phyloP scores from a whole-genome alignment of 2,329 filamentous ascomycete genomes.

The Penicillium sp. region DNA sequence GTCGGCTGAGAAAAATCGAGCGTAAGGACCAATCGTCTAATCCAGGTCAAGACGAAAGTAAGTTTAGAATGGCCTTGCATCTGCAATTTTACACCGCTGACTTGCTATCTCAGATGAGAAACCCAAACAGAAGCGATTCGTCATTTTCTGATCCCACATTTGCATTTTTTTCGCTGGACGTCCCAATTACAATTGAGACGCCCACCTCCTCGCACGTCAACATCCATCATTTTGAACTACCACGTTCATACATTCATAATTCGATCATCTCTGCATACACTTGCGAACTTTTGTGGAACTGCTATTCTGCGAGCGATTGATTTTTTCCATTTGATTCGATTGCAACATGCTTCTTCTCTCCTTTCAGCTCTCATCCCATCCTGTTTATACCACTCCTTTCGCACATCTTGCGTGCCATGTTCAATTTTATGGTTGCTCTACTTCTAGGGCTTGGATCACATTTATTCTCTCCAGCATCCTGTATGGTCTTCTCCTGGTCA shows the following conservation, averaged over 20 bases:
- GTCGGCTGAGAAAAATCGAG: constrained; percentile 10
- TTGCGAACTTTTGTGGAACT: neutral
- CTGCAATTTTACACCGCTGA: neutral
- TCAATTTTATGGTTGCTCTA: neutral
- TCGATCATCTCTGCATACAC: neutral
- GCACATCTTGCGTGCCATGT: neutral
- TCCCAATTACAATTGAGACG: neutral
- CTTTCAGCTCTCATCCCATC: neutral
- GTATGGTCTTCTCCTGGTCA: neutral
- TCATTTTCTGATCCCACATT: constrained; percentile 21
- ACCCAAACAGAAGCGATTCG: constrained; percentile 27
- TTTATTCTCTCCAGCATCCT: neutral
- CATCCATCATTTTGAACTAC: neutral
- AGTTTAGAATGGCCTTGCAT: neutral
- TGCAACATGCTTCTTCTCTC: neutral
- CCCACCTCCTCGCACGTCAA: neutral
- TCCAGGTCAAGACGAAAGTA: constrained; percentile 10
- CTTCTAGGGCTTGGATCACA: neutral
- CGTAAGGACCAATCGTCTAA: neutral
- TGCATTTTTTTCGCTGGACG: neutral
- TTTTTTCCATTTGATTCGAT: neutral
- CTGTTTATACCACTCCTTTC: neutral
- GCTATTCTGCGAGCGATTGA: constrained; percentile 1
- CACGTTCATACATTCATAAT: constrained; percentile 7
- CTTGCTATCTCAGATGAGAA: constrained; percentile 9